Evolutionary conservation across 2,329 filamentous ascomycete genomes (phyloP).

Genomic region (Botrytis byssoidea): DNA sequence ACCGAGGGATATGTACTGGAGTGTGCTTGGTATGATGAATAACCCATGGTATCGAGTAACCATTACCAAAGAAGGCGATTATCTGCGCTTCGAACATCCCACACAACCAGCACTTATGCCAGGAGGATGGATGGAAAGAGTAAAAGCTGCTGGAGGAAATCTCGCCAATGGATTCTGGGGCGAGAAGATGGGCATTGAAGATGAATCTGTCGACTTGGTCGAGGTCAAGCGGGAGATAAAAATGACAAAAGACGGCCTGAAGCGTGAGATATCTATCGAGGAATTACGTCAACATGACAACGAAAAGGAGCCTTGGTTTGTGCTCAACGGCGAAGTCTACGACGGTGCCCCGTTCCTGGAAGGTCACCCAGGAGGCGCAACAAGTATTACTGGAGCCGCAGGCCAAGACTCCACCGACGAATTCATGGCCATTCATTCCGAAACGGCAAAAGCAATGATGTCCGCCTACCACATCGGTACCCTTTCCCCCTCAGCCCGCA

Average conservation of each 20-base stretch:
- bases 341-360: slow-evolving; percentile 79
- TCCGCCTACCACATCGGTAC: slow-evolving; percentile 78
- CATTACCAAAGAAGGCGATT: slow-evolving; percentile 65
- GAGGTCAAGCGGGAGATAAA: slow-evolving; percentile 64
- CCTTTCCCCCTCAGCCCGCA: slow-evolving; percentile 59
- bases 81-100: slow-evolving; percentile 80
- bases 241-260: slow-evolving; percentile 70
- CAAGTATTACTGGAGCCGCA: slow-evolving; percentile 80
- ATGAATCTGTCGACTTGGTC: slow-evolving; percentile 45
- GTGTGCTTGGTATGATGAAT: slow-evolving; percentile 95
- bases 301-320: slow-evolving; percentile 75
- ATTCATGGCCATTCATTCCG: slow-evolving; percentile 90
- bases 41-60: slow-evolving; percentile 88
- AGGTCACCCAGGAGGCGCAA: slow-evolving; percentile 80
- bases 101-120: slow-evolving; percentile 75
- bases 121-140: slow-evolving; percentile 90
- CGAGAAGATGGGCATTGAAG: slow-evolving; percentile 60
- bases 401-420: slow-evolving; percentile 82
- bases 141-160: slow-evolving; percentile 80
- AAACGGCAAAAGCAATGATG: slow-evolving; percentile 92
- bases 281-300: slow-evolving; percentile 69
- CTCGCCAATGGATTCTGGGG: slow-evolving; percentile 83
- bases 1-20: slow-evolving; percentile 95
- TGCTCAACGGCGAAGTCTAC: slow-evolving; percentile 85
- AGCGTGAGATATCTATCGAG: slow-evolving; percentile 63